A percentile compares a stretch with the other conserved stretches of the same genome.
Conservation (phyloP, 2,329 filamentous ascomycete species). For the Aspergillus pseudoterreus region DNA sequence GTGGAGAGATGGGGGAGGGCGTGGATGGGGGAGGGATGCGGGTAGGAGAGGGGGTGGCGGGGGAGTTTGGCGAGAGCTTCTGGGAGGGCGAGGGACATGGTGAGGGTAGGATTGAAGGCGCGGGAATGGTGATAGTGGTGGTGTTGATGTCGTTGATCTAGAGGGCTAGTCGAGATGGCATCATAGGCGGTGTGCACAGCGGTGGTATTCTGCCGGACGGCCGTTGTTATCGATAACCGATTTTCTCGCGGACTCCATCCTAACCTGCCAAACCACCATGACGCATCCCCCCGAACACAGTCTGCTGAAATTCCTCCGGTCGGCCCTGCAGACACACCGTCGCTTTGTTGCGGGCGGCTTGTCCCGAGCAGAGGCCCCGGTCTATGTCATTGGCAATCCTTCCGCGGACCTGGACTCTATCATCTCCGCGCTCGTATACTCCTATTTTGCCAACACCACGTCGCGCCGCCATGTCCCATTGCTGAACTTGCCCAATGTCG, state of each 20-base stretch:
- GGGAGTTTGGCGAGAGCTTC: conserved; percentile 24
- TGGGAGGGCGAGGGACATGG: conserved; percentile 18
- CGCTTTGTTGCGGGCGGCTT: conserved; percentile 22
- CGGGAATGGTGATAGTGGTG: not conserved
- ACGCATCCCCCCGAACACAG: conserved; percentile 9
- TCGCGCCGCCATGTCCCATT: conserved; percentile 53
- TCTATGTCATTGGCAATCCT: conserved; percentile 43
- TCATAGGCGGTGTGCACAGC: not conserved
- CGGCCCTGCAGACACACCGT: conserved; percentile 28
- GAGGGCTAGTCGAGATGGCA: not conserved
- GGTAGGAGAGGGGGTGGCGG: conserved; percentile 27
- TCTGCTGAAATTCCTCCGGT: conserved; percentile 36
- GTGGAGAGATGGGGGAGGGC: conserved; percentile 20
- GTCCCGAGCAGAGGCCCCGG: conserved; percentile 20
- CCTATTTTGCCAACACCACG: conserved; percentile 51
- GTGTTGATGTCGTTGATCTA: not conserved
- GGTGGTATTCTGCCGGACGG: conserved; percentile 3
- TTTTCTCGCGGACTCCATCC: not conserved
- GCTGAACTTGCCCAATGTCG: conserved; percentile 52
- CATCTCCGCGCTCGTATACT: conserved; percentile 58
- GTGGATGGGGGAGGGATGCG: conserved; percentile 29
- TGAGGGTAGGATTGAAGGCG: not conserved
- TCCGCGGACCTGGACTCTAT: conserved; percentile 61
- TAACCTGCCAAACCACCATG: conserved; percentile 1
- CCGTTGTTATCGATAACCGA: not conserved